Evolutionary conservation across 331 rosid genomes (phyloP).

Genomic region (Pyrus hybrid): DNA sequence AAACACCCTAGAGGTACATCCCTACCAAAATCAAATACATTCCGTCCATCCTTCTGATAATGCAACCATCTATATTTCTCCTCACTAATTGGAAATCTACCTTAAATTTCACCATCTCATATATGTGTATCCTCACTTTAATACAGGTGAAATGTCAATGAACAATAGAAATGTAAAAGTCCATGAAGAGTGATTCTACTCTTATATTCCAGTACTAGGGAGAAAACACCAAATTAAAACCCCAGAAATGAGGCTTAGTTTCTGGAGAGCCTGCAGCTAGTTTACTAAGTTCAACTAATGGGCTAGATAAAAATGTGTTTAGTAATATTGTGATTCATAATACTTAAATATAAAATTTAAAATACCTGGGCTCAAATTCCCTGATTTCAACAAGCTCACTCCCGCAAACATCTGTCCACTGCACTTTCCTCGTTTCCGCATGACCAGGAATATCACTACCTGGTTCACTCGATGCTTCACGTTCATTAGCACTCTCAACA

Average conservation of each 20-base stretch:
- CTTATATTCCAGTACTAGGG: not conserved
- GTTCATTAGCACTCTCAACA: slow-evolving; percentile 39
- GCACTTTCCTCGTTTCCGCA: slow-evolving; percentile 70
- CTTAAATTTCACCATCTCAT: not conserved
- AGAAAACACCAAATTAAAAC: not conserved
- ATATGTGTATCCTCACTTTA: not conserved
- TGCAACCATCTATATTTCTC: not conserved
- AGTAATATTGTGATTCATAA: not conserved
- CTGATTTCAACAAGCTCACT: slow-evolving; percentile 74
- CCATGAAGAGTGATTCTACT: not conserved
- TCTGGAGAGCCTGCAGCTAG: not conserved
- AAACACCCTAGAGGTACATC: not conserved
- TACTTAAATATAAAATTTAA: slow-evolving; percentile 7
- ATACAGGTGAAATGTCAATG: not conserved
- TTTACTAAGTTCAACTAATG: not conserved
- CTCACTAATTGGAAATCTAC: not conserved
- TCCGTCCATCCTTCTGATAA: not conserved
- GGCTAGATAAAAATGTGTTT: not conserved
- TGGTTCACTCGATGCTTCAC: slow-evolving; percentile 32
- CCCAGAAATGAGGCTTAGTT: not conserved
- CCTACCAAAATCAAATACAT: not conserved
- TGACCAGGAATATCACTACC: slow-evolving; percentile 35
- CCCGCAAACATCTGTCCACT: slow-evolving; percentile 92
- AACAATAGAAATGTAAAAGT: not conserved
- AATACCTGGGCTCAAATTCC: slow-evolving; percentile 96